Base-by-base conservation (phyloP, 2,329 filamentous ascomycete species). In the Aquanectria penicillioides region DNA sequence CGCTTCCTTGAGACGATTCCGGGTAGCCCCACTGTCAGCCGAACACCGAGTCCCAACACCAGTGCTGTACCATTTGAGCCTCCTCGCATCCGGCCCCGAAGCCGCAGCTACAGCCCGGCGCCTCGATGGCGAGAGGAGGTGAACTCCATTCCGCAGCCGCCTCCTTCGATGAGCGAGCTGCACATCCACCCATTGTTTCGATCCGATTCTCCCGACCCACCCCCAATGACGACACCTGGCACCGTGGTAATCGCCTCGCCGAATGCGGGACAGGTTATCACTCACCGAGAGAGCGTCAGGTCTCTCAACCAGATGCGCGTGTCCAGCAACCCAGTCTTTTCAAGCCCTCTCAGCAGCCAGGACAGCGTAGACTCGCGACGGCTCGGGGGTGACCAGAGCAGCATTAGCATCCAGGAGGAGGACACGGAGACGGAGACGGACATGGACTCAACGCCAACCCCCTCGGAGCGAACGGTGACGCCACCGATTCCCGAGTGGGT, bases 141-240 rank as follows among this genome's bases (percentile, higher is more conserved):
- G 7, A 59, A 52, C 17, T 41, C 59, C 22, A 65, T 68, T 12
- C 50, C 64, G 15, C 64, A 69, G 58, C 70, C 69, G 20, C 65
- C 68, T 54, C 71, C 69, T 13, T 71, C 68, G 11, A 62, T 77
- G 63, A 78, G 81, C 67, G 89, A 93, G 72, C 81, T 87, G 4
- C 86, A 93, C 69, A 93, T 93, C 40, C 91, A 94, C 72, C 91
- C 91, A 8, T 81, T 94, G 3, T 93, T 94, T 78, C 83, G 91
- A 58, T 88, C 88, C 6, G 89, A 92, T 70, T 90, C 87, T 34
- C 89, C 89, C 0, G 83, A 81, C 2, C 89, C 89, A 7, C 87
- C 89, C 1, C 86, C 90, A 1, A 76, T 85, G 6, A 82, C 84
- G 2, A 90, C 89, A 0, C 87, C 89, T 0, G 89, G 89, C 1